Percentiles rank a stretch among this genome's conserved stretches.
Evolutionary conservation across 768 basidiomycete genomes (phyloP).

Genomic region (Rhizopogon vulgaris): DNA sequence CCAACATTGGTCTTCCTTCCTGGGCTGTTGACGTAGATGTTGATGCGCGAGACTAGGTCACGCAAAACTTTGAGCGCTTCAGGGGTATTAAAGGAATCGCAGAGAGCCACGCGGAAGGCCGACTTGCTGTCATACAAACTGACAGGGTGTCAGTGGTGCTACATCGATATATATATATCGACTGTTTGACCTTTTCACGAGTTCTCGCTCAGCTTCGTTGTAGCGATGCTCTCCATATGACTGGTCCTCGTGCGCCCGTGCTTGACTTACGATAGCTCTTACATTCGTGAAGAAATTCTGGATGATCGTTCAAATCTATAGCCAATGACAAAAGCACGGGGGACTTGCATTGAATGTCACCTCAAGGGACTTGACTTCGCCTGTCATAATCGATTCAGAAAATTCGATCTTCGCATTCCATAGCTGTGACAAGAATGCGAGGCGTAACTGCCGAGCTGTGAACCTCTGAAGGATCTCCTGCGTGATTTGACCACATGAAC

Average conservation of each 20-base stretch:
- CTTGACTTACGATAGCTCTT: slow-evolving; percentile 71
- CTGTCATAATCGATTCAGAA: slow-evolving; percentile 82
- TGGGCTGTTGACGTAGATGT: slow-evolving; percentile 77
- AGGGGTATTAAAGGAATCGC: slow-evolving; percentile 97
- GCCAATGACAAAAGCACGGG: neutral
- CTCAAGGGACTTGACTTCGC: slow-evolving; percentile 85
- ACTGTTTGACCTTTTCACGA: slow-evolving; percentile 52
- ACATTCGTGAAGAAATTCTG: slow-evolving; percentile 93
- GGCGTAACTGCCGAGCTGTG: slow-evolving; percentile 80
- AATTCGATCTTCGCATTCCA: slow-evolving; percentile 96
- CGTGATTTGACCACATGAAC: slow-evolving; percentile 5
- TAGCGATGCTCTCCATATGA: slow-evolving; percentile 64
- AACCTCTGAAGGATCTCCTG: slow-evolving; percentile 85
- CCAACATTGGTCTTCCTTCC: slow-evolving; percentile 53
- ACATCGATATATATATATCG: neutral
- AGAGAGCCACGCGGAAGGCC: slow-evolving; percentile 79
- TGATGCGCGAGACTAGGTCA: slow-evolving; percentile 78
- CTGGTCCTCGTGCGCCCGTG: slow-evolving; percentile 37
- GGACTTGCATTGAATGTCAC: slow-evolving; percentile 71
- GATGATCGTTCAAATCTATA: slow-evolving; percentile 3
- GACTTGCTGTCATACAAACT: slow-evolving; percentile 74
- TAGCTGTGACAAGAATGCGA: slow-evolving; percentile 84
- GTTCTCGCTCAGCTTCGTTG: slow-evolving; percentile 58
- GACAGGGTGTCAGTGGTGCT: slow-evolving; percentile 8
- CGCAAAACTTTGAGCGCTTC: slow-evolving; percentile 68